Percentiles rank a stretch among this genome's conserved stretches.
Evolutionary conservation across 495 filamentous ascomycete species (phyloP).

Genomic region (Talaromyces stipitatus): DNA sequence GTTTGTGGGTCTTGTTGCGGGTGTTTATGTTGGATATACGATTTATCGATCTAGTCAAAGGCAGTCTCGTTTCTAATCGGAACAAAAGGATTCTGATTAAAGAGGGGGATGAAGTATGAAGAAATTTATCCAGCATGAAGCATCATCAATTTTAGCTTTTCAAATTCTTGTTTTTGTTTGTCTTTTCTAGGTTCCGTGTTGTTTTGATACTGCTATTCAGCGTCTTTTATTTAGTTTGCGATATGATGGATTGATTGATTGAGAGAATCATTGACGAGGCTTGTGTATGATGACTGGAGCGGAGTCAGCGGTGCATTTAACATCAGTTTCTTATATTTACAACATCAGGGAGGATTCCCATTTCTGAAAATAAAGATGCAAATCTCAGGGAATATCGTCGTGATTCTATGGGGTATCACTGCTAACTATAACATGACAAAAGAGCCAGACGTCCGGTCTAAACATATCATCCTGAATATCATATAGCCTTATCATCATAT

Average conservation of each 20-base stretch:
- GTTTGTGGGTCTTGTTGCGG: conserved; percentile 60
- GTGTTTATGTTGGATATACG: conserved; percentile 78
- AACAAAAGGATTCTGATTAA: not conserved
- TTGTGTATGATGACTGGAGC: not conserved
- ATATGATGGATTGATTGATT: not conserved
- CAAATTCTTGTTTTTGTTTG: conserved; percentile 1
- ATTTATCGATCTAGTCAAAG: conserved; percentile 67
- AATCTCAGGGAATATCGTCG: not conserved
- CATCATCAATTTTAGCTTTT: not conserved
- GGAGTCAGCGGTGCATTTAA: not conserved
- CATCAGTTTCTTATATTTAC: too few species aligned
- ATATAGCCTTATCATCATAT: not conserved
- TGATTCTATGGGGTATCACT: conserved; percentile 1
- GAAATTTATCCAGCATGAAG: too few species aligned
- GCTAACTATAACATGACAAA: not conserved
- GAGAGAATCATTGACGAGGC: not conserved
- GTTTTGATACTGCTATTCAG: conserved; percentile 8
- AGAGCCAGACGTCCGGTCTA: not conserved
- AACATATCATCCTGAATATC: not conserved
- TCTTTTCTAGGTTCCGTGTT: not conserved
- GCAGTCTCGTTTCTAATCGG: conserved; percentile 65
- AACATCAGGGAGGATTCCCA: too few species aligned
- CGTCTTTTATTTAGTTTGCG: too few species aligned
- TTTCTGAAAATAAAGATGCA: too few species aligned
- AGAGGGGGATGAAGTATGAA: too few species aligned